Percentiles rank a stretch among this genome's conserved stretches.
Evolutionary conservation across 2,329 filamentous ascomycete genomes (phyloP).

Genomic region (Sclerotinia spermophila): DNA sequence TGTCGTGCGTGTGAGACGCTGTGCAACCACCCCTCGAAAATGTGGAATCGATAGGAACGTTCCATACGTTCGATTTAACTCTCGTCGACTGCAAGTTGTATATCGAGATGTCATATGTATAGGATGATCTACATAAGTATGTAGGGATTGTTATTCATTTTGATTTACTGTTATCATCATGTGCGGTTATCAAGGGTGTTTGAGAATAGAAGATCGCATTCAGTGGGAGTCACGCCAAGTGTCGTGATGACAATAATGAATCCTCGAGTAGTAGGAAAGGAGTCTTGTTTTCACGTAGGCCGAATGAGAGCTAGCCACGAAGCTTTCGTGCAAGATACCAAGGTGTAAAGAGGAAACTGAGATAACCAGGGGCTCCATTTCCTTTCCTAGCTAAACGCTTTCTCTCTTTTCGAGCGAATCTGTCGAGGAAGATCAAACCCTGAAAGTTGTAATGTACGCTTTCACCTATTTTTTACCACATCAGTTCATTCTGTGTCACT

Average conservation of each 20-base stretch:
- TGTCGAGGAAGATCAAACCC: background rate
- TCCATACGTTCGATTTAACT: background rate
- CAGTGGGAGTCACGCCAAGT: background rate
- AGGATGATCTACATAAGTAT: background rate
- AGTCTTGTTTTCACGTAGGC: background rate
- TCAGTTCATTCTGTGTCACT: background rate
- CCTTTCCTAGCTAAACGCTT: background rate
- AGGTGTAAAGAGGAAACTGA: background rate
- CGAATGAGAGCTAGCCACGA: conserved; percentile 1
- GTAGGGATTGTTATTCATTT: background rate
- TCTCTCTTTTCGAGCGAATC: background rate
- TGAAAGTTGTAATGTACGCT: background rate
- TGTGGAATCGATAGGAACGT: background rate
- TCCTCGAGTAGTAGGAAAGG: background rate
- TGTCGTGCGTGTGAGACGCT: background rate
- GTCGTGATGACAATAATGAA: background rate
- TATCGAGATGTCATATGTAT: conserved; percentile 8
- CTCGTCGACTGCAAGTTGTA: background rate
- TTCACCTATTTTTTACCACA: background rate
- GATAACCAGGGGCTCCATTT: background rate
- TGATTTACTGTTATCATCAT: background rate
- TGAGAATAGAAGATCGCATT: background rate
- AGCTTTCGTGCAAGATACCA: background rate
- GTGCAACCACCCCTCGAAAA: background rate
- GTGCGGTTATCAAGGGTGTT: background rate